Evolutionary conservation across 139 green algal genomes (phyloP).

Genomic region (Tetradesmus lagerheimii): DNA sequence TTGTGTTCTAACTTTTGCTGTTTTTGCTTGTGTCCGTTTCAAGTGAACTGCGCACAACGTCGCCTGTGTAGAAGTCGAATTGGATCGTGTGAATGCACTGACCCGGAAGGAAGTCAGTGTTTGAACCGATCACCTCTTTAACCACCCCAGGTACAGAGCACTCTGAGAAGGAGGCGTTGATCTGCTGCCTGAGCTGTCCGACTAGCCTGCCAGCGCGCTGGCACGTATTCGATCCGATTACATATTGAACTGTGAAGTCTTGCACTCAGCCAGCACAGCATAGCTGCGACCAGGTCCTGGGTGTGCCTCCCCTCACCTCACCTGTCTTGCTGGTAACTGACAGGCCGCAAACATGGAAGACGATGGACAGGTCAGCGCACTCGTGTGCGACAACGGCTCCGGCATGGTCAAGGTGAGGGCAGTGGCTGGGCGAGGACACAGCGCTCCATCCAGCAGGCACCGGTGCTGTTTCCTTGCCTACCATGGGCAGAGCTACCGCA

Average conservation of each 20-base stretch:
- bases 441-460: conserved; percentile 12
- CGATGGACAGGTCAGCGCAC: conserved; percentile 91
- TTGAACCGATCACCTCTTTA: not conserved
- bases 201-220: not conserved
- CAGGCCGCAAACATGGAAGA: conserved; percentile 71
- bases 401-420: conserved; percentile 95
- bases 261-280: not conserved
- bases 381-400: conserved; percentile 99
- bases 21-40: not conserved
- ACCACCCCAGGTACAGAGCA: not conserved
- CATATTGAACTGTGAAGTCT: not conserved
- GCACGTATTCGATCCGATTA: not conserved
- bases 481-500: not conserved
- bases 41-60: not conserved
- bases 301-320: not conserved
- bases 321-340: not conserved
- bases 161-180: not conserved
- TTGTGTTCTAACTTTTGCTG: conserved; percentile 8
- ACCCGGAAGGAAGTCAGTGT: not conserved
- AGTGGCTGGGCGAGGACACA: not conserved
- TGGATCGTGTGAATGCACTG: not conserved
- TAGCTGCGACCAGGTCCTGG: not conserved
- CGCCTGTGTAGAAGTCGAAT: not conserved
- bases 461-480: not conserved
- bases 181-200: not conserved